phyloP scores from a whole-genome alignment of 176 grass and related monocot species.

The Tillandsia leiboldiana region DNA sequence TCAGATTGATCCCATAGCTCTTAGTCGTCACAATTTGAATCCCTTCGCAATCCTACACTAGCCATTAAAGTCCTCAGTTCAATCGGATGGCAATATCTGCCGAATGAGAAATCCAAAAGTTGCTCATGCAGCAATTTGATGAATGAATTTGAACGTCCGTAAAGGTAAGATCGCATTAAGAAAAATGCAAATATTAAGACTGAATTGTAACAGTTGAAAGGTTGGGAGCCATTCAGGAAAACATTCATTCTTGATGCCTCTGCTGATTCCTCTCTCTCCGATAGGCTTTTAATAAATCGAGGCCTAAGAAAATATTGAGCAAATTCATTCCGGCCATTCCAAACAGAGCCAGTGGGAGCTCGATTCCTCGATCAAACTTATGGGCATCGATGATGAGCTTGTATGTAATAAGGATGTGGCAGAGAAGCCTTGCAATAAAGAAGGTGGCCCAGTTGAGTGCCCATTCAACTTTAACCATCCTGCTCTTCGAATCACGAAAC shows the following conservation, averaged over 20 bases:
- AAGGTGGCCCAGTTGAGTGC: conserved; percentile 74
- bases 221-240: background rate
- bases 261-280: conserved; percentile 54
- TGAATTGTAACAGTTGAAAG: conserved; percentile 1
- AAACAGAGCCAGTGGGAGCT: conserved; percentile 78
- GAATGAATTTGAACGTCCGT: no score
- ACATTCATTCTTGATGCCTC: conserved; percentile 46
- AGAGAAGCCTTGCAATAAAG: conserved; percentile 48
- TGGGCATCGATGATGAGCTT: conserved; percentile 64
- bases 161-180: background rate
- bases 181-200: conserved; percentile 19
- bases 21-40: no score
- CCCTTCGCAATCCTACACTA: no score
- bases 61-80: no score
- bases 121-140: no score
- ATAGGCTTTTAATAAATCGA: conserved; percentile 68
- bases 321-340: conserved; percentile 94
- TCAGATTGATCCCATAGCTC: no score
- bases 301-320: conserved; percentile 70
- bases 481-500: conserved; percentile 40
- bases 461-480: conserved; percentile 77
- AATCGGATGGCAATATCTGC: no score
- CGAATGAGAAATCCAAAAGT: no score
- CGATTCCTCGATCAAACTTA: conserved; percentile 74
- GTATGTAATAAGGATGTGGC: conserved; percentile 71